Base-by-base conservation (phyloP, 768 basidiomycete genomes). In the Scleroderma citrinum region DNA sequence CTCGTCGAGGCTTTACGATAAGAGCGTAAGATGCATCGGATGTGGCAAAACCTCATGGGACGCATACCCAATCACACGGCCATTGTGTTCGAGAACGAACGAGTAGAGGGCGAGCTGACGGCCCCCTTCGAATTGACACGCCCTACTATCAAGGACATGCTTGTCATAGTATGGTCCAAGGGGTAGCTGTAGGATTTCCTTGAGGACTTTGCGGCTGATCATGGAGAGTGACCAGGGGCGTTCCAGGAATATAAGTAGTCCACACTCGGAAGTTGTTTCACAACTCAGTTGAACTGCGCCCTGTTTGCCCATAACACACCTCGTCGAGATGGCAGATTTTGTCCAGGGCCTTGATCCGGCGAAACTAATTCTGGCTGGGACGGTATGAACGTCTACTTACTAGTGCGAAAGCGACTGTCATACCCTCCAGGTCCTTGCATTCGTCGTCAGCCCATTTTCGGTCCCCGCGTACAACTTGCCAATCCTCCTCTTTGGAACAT, bases 381-480 rank as follows among this genome's bases (percentile, higher is more conserved):
- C 85, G 20, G 88, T 89, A 59, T 42, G 76, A 67, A 5, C 29
- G 16, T 24, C 13, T 24, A 12, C 39, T 10, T 3, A 6, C 10
- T 14, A 13, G 13, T 35, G 34, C n/a, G 12, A 35, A 35, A 13
- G 2, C 13, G 35, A 44, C 48, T 19, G 49, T 46, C 17, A 35
- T 23, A 14, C 31, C 4, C 35, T 46, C 2, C 55, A 89, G 87
- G 72, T 67, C 23, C 65, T 91, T 23, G 82, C 87, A 13, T 83
- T 87, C 53, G 43, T 74, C 40, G 68, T 78, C 39, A 69, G 69
- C 50, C 72, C 82, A 5, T 85, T 81, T 60, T 55, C 70, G 0
- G 68, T 79, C 1, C 85, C 88, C 2, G 61, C 73, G 2, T 92
- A 92, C 65, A 92, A 92, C 61, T 71, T 92, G 19, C 82, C 90